Conservation (phyloP, 2,329 filamentous ascomycete species). For the Teratosphaeria pseudoeucalypti region DNA sequence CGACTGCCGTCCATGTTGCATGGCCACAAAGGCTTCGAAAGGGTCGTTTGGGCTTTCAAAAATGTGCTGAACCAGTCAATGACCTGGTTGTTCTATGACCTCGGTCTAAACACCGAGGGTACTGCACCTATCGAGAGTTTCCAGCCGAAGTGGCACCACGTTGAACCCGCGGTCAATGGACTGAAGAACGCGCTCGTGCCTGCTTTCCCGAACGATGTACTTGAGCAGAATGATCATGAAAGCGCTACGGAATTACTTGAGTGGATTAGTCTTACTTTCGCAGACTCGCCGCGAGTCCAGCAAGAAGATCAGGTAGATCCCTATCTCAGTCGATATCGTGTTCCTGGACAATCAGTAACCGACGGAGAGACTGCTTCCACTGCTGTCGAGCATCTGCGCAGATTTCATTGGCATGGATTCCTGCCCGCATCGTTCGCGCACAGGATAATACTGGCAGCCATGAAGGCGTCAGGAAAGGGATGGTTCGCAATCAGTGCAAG, state of each 20-base stretch:
- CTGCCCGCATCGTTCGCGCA: slow-evolving; percentile 27
- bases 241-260: slow-evolving; percentile 60
- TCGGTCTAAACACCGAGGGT: slow-evolving; percentile 19
- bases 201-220: slow-evolving; percentile 13
- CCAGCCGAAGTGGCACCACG: slow-evolving; percentile 22
- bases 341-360: slow-evolving; percentile 30
- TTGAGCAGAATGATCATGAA: slow-evolving; percentile 44
- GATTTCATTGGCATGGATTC: slow-evolving; percentile 35
- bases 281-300: slow-evolving; percentile 54
- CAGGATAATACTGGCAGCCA: slow-evolving; percentile 17
- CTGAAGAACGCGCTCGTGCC: slow-evolving; percentile 23
- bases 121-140: slow-evolving; percentile 16
- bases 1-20: slow-evolving; percentile 64
- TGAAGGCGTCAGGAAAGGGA: slow-evolving; percentile 15
- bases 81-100: slow-evolving; percentile 70
- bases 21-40: slow-evolving; percentile 73
- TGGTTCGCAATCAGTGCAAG: slow-evolving; percentile 24
- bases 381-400: slow-evolving; percentile 21
- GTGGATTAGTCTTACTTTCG: slow-evolving; percentile 59
- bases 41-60: slow-evolving; percentile 66
- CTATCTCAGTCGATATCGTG: slow-evolving; percentile 57
- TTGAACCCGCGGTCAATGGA: slow-evolving; percentile 16
- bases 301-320: slow-evolving; percentile 52
- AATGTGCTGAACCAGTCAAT: slow-evolving; percentile 60
- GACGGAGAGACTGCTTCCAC: slow-evolving; percentile 1